Percentiles rank a stretch among this genome's conserved stretches.
Conservation (phyloP, 805 yeast genomes). For the Candida ipomoeae region DNA sequence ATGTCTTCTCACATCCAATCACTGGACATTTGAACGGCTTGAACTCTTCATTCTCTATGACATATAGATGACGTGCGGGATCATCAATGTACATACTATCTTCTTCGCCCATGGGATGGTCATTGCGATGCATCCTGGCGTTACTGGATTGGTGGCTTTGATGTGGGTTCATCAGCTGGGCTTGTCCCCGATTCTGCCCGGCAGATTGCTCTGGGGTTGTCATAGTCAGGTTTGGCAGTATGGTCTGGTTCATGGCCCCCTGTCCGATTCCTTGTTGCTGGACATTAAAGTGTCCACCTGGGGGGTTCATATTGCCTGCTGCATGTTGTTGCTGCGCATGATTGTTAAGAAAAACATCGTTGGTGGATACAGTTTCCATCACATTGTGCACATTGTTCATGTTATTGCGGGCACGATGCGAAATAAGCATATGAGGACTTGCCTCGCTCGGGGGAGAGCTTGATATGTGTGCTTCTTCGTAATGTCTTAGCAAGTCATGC, state of each 20-base stretch:
- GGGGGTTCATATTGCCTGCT: slow-evolving; percentile 17
- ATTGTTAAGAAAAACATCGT: slow-evolving; percentile 75
- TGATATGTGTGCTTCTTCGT: slow-evolving; percentile 90
- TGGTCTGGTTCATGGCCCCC: slow-evolving; percentile 13
- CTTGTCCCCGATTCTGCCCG: slow-evolving; percentile 4
- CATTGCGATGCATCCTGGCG: slow-evolving; percentile 9
- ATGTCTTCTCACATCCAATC: slow-evolving; percentile 95
- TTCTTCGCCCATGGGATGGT: slow-evolving; percentile 30
- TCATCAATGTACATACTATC: slow-evolving; percentile 86
- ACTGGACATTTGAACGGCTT: slow-evolving; percentile 98
- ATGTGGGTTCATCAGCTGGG: slow-evolving; percentile 8
- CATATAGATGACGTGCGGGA: slow-evolving; percentile 92
- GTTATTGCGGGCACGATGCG: slow-evolving; percentile 31
- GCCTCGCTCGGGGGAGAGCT: slow-evolving; percentile 45
- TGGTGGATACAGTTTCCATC: slow-evolving; percentile 88
- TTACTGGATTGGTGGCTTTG: slow-evolving; percentile 2
- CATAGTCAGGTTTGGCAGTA: slow-evolving; percentile 17
- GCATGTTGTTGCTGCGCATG: slow-evolving; percentile 23
- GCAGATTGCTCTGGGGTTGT: slow-evolving; percentile 5
- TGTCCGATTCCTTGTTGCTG: slow-evolving; percentile 23
- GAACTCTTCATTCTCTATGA: slow-evolving; percentile 85
- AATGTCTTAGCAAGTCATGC: slow-evolving; percentile 89
- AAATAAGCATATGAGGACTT: slow-evolving; percentile 27
- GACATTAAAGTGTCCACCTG: slow-evolving; percentile 21
- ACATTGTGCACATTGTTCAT: slow-evolving; percentile 49